phyloP scores from a whole-genome alignment of 2,329 filamentous ascomycete genomes.

The Fusarium staphyleae region DNA sequence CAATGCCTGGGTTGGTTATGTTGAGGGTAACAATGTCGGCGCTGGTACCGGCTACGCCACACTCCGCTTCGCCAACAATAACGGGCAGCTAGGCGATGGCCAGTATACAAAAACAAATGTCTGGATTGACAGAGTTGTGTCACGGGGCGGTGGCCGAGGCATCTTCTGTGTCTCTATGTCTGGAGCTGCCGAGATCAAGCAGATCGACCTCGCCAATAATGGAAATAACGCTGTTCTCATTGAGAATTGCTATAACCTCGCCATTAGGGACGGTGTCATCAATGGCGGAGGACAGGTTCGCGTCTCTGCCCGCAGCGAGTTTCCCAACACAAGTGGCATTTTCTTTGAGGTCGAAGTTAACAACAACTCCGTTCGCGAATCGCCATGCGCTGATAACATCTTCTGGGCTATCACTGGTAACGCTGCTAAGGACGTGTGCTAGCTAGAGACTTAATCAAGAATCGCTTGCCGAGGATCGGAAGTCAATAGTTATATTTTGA shows the following conservation, averaged over 20 bases:
- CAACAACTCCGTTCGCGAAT: conserved; percentile 58
- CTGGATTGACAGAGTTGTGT: conserved; percentile 59
- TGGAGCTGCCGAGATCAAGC: conserved; percentile 58
- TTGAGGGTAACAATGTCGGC: conserved; percentile 63
- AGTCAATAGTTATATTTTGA: no score
- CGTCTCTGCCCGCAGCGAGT: conserved; percentile 59
- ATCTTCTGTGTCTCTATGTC: conserved; percentile 65
- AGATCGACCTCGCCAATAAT: conserved; percentile 59
- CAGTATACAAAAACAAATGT: conserved; percentile 59
- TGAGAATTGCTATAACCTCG: conserved; percentile 66
- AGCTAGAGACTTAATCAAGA: neutral
- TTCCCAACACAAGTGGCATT: conserved; percentile 60
- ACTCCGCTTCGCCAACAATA: conserved; percentile 64
- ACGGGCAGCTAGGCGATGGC: conserved; percentile 57
- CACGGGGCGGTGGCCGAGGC: conserved; percentile 63
- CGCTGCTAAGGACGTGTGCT: conserved; percentile 51
- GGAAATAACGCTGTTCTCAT: conserved; percentile 64
- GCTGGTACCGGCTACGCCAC: conserved; percentile 62
- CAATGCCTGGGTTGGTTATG: conserved; percentile 60
- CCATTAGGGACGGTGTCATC: conserved; percentile 58
- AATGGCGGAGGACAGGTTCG: conserved; percentile 63
- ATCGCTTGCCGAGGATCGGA: no score
- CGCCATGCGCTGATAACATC: conserved; percentile 61
- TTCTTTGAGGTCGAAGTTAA: conserved; percentile 58
- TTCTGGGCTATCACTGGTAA: conserved; percentile 58